Conservation (phyloP, 2,329 filamentous ascomycete species). For the Alternaria sp. region DNA sequence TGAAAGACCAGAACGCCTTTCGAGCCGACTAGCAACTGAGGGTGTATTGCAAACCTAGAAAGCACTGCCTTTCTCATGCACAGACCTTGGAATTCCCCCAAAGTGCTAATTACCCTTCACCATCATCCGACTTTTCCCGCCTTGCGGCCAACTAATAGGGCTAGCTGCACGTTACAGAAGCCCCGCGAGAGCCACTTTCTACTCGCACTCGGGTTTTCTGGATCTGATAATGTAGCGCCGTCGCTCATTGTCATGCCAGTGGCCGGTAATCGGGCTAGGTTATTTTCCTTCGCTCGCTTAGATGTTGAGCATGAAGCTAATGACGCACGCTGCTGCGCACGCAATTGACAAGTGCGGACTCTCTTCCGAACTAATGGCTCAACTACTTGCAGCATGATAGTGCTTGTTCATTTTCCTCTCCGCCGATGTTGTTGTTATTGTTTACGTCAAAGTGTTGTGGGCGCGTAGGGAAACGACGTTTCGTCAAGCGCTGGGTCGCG, state of each 20-base stretch:
- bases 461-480: slow-evolving; percentile 14
- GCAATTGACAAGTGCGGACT: slow-evolving; percentile 27
- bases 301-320: slow-evolving; percentile 28
- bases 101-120: not conserved
- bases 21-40: not conserved
- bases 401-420: not conserved
- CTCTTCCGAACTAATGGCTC: slow-evolving; percentile 29
- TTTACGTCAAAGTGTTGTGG: not conserved
- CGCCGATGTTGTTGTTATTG: not conserved
- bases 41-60: not conserved
- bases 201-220: not conserved
- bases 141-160: not conserved
- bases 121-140: not conserved
- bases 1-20: not conserved
- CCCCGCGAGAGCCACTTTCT: not conserved
- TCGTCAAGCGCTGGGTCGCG: slow-evolving; percentile 15
- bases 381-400: slow-evolving; percentile 12
- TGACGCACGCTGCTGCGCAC: slow-evolving; percentile 36
- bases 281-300: slow-evolving; percentile 32
- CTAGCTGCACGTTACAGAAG: not conserved
- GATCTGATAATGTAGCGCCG: not conserved
- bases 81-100: not conserved
- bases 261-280: slow-evolving; percentile 27
- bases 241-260: slow-evolving; percentile 9
- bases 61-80: not conserved